Evolutionary conservation across 2,329 filamentous ascomycete species (phyloP).

Genomic region (Neopestalotiopsis sp.): DNA sequence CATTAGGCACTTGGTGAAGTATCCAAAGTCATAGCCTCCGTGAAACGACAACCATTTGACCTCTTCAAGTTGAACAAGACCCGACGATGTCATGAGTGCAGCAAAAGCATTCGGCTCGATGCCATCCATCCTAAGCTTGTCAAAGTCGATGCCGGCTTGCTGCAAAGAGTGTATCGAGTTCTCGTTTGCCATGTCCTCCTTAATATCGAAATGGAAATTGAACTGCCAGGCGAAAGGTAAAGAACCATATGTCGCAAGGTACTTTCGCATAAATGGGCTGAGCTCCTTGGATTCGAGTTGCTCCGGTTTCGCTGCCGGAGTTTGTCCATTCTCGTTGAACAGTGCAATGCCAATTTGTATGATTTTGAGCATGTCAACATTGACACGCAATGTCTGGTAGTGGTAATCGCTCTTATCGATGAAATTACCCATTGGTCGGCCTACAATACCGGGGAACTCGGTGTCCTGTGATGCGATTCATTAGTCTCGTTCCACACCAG

Average conservation of each 20-base stretch:
- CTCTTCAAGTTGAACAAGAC: slow-evolving; percentile 84
- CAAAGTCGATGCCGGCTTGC: slow-evolving; percentile 91
- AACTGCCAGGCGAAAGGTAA: slow-evolving; percentile 97
- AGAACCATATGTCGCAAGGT: slow-evolving; percentile 47
- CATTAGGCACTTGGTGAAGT: slow-evolving; percentile 91
- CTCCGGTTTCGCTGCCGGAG: slow-evolving; percentile 73
- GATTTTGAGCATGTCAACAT: slow-evolving; percentile 96
- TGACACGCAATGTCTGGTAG: slow-evolving; percentile 95
- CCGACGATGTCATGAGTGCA: slow-evolving; percentile 87
- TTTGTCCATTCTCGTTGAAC: slow-evolving; percentile 89
- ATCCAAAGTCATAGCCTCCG: slow-evolving; percentile 97
- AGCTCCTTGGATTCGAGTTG: slow-evolving; percentile 46
- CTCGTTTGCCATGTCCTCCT: slow-evolving; percentile 97
- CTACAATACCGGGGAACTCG: slow-evolving; percentile 97
- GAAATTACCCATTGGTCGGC: slow-evolving; percentile 92
- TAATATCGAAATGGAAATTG: slow-evolving; percentile 95
- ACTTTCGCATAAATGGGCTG: slow-evolving; percentile 44
- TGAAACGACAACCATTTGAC: slow-evolving; percentile 98
- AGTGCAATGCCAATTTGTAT: slow-evolving; percentile 96
- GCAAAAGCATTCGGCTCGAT: slow-evolving; percentile 92
- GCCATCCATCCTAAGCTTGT: slow-evolving; percentile 81
- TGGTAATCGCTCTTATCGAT: slow-evolving; percentile 96
- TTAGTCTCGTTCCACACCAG: background rate
- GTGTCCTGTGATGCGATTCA: slow-evolving; percentile 71
- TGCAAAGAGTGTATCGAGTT: slow-evolving; percentile 91